Evolutionary conservation across 2,329 filamentous ascomycete genomes (phyloP), one percentile per base, ranked within the genome.

Genomic region (Juglanconis oblonga): DNA sequence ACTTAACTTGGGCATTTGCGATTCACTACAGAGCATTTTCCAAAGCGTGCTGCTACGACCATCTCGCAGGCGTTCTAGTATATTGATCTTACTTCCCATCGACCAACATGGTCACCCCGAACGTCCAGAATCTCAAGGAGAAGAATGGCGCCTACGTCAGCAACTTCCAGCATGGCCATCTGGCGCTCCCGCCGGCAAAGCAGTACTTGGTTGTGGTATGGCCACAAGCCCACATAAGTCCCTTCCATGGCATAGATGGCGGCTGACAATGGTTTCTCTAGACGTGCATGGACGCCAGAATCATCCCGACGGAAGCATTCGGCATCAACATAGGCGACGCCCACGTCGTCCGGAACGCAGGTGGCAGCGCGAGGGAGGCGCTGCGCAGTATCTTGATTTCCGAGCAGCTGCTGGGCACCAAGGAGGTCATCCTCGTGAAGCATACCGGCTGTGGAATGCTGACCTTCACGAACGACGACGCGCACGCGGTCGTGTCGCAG

Each of bases 271-370:
- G 4, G 40, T 40, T 24, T n/a, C 40, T 32, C n/a, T 94, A 49
- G 49, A 90, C 89, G 0, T 95, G 91, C 74, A 95, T 95, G 90
- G 90, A 95, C 69, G 88, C 91, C 5, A 85, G 90, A 55, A 77
- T 87, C 66, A 81, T 94, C 67, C 86, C 90, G 0, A 81, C 85
- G 3, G 77, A 82, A 11, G 88, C 88, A 1, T 88, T 92, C 57
- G 88, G 87, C 8, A 87, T 93, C 59, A 76, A 81, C 24, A 81
- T 91, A 17, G 90, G 91, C 45, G 89, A 92, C 64, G 91, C 90
- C 0, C 90, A 95, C 72, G 84, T 92, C 36, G 88, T 92, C 62
- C 85, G 90, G 61, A 93, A 92, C 65, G 88, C 87, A 9, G 88
- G 88, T 3, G 89, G 79, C 1, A 86, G 82, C 14, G 87, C 84